phyloP scores from a whole-genome alignment of 2,329 filamentous ascomycete species.

The Claviceps paspali region DNA sequence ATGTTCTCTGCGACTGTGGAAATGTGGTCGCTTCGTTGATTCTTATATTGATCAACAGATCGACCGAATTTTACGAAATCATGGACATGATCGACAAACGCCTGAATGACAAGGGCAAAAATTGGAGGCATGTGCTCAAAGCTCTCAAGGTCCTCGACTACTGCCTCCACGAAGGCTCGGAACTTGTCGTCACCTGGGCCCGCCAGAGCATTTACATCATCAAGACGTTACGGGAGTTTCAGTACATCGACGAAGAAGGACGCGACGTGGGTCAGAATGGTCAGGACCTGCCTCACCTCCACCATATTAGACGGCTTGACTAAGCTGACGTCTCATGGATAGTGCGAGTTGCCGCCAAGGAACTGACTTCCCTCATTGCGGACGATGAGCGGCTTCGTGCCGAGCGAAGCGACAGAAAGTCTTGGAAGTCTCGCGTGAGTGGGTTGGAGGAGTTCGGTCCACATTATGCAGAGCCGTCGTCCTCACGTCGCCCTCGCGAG shows the following conservation, averaged over 20 bases:
- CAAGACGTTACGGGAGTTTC: constrained; percentile 93
- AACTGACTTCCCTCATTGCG: constrained; percentile 78
- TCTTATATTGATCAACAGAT: constrained; percentile 34
- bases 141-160: constrained; percentile 96
- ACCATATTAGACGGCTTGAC: neutral
- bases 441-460: constrained; percentile 71
- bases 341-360: constrained; percentile 94
- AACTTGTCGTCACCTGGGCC: constrained; percentile 93
- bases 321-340: constrained; percentile 7
- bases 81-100: constrained; percentile 99
- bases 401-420: constrained; percentile 80
- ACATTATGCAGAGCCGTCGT: constrained; percentile 25
- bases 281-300: constrained; percentile 27
- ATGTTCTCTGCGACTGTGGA: neutral
- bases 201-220: constrained; percentile 98
- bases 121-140: constrained; percentile 97
- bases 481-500: constrained; percentile 29
- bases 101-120: constrained; percentile 97
- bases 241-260: constrained; percentile 90
- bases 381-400: constrained; percentile 86
- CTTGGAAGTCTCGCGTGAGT: constrained; percentile 92
- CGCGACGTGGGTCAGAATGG: constrained; percentile 93
- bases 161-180: constrained; percentile 91
- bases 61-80: constrained; percentile 96
- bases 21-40: neutral